phyloP scores from a whole-genome alignment of 2,329 filamentous ascomycete genomes.

The Botrytis aclada region DNA sequence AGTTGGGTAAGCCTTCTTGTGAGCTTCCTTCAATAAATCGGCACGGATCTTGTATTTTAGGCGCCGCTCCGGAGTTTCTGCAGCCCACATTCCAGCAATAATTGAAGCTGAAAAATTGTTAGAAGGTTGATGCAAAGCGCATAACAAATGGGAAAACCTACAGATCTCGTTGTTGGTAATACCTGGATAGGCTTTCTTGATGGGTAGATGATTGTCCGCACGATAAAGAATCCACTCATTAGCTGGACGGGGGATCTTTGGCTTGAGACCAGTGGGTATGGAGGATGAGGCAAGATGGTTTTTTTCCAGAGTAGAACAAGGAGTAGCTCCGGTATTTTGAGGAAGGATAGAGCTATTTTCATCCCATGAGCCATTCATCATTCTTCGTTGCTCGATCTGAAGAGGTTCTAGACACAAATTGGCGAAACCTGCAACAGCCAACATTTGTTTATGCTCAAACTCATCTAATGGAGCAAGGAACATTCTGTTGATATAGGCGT shows the following conservation, averaged over 20 bases:
- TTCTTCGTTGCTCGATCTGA: neutral
- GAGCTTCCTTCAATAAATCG: neutral
- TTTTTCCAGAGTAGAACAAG: neutral
- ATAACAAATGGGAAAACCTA: neutral
- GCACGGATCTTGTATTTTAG: conserved; percentile 5
- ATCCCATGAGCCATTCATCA: neutral
- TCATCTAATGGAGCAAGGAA: neutral
- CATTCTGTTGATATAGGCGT: neutral
- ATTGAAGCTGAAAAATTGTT: neutral
- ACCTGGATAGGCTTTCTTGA: conserved; percentile 7
- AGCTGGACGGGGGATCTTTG: conserved; percentile 12
- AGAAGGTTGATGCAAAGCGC: neutral
- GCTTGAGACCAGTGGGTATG: neutral
- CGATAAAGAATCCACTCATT: conserved; percentile 16
- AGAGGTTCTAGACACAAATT: conserved; percentile 1
- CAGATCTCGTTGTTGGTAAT: conserved; percentile 14
- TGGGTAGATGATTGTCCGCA: conserved; percentile 6
- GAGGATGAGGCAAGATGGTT: neutral
- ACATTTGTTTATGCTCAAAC: neutral
- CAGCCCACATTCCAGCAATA: conserved; percentile 14
- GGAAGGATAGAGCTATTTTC: neutral
- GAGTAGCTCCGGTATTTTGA: neutral
- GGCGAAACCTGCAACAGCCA: conserved; percentile 2
- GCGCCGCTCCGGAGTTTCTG: neutral
- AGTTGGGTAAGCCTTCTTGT: neutral